These are phyloP conservation scores for Aquanectria penicillioides DNA, from an alignment of 2,329 filamentous ascomycete species.

Conservation along the genomic window DNA sequence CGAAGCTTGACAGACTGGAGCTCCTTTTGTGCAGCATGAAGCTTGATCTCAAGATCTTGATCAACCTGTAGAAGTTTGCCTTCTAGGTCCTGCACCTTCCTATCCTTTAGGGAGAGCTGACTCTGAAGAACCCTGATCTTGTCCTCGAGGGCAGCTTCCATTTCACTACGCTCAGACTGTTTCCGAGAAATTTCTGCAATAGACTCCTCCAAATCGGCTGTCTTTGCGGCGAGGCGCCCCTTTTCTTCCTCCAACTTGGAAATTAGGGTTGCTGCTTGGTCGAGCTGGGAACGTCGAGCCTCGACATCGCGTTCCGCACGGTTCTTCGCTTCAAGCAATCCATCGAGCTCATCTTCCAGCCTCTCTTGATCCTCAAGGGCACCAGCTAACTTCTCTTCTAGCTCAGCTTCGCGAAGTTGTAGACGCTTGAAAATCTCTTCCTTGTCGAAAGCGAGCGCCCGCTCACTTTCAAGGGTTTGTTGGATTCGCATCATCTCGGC, in stretches of 20 bases:
- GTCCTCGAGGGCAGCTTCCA: conserved; percentile 80
- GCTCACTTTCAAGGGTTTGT: conserved; percentile 93
- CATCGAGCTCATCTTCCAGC: conserved; percentile 92
- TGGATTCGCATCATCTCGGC: conserved; percentile 89
- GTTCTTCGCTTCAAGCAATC: conserved; percentile 88
- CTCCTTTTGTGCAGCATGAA: conserved; percentile 82
- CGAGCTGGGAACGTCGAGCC: conserved; percentile 80
- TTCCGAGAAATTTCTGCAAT: conserved; percentile 76
- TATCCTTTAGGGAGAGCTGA: conserved; percentile 87
- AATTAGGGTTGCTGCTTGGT: conserved; percentile 91
- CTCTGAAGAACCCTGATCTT: conserved; percentile 93
- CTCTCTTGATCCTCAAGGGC: conserved; percentile 94
- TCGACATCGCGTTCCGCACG: conserved; percentile 87
- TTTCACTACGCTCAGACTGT: conserved; percentile 77
- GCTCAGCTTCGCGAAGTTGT: conserved; percentile 88
- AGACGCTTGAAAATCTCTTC: conserved; percentile 99
- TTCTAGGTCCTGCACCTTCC: conserved; percentile 89
- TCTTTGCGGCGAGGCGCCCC: conserved; percentile 72
- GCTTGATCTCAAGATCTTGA: conserved; percentile 88
- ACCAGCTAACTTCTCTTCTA: conserved; percentile 91
- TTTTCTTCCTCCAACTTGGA: conserved; percentile 88
- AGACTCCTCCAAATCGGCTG: conserved; percentile 75
- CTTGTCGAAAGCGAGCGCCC: conserved; percentile 94
- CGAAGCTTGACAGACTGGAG: conserved; percentile 77
- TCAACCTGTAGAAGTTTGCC: conserved; percentile 84